These are phyloP conservation scores for Tanacetum coccineum DNA, from an alignment of 129 eudicot species.

Conservation along the genomic window DNA sequence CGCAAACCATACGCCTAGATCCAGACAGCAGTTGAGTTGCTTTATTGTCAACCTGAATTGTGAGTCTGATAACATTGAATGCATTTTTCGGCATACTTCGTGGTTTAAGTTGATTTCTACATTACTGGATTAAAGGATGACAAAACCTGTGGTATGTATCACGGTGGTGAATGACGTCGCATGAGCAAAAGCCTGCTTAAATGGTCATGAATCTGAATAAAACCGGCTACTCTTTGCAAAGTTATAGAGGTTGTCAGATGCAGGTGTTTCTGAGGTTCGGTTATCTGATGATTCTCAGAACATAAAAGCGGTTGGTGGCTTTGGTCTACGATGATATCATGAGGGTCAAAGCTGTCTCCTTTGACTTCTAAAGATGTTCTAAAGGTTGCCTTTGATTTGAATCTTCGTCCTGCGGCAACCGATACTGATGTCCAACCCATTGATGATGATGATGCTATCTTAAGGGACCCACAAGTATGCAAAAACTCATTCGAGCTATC, in stretches of 20 bases:
- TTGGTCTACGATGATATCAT: not conserved
- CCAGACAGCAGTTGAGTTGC: constrained; percentile 27
- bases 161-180: not conserved
- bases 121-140: constrained; percentile 11
- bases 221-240: not conserved
- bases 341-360: not conserved
- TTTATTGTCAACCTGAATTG: not conserved
- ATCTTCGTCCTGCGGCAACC: constrained; percentile 27
- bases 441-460: constrained; percentile 22
- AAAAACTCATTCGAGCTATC: constrained; percentile 18
- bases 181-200: not conserved
- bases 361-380: constrained; percentile 9
- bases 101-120: not conserved
- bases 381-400: constrained; percentile 26
- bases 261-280: not conserved
- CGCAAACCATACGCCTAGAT: too few relatives aligned
- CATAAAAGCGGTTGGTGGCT: constrained; percentile 1
- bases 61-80: too few relatives aligned
- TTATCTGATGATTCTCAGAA: constrained; percentile 22
- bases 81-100: too few relatives aligned
- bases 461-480: constrained; percentile 15
- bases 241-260: constrained; percentile 4
- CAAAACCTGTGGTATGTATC: constrained; percentile 8
- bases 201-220: constrained; percentile 23
- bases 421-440: constrained; percentile 24